A percentile compares a stretch with the other conserved stretches of the same genome.
Evolutionary conservation across 805 yeast genomes (phyloP).

Genomic region (Ogataea nakhonphanomensis): DNA sequence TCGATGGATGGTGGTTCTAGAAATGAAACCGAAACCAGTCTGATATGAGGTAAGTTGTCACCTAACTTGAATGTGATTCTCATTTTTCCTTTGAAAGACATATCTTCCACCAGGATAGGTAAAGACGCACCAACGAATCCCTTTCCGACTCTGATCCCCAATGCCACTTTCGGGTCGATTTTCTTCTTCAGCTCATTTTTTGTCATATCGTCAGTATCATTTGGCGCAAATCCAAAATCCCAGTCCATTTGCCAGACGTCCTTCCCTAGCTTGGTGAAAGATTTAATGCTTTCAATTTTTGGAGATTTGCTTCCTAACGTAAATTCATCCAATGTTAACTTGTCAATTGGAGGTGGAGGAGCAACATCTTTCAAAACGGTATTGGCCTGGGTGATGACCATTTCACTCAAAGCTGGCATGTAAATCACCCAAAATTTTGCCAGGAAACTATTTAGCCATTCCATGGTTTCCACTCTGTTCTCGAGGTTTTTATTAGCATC

Average conservation of each 20-base stretch:
- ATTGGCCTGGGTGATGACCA: slow-evolving; percentile 68
- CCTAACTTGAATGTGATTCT: slow-evolving; percentile 59
- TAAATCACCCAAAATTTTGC: slow-evolving; percentile 85
- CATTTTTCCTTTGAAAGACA: slow-evolving; percentile 71
- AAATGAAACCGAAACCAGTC: slow-evolving; percentile 64
- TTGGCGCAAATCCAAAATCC: slow-evolving; percentile 78
- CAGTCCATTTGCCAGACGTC: slow-evolving; percentile 79
- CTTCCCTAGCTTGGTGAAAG: slow-evolving; percentile 66
- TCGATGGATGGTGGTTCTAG: slow-evolving; percentile 77
- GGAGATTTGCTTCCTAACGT: slow-evolving; percentile 83
- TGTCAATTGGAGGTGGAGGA: slow-evolving; percentile 82
- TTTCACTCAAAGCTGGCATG: slow-evolving; percentile 80
- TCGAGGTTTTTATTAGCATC: slow-evolving; percentile 62
- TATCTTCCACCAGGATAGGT: slow-evolving; percentile 78
- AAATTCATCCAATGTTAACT: slow-evolving; percentile 68
- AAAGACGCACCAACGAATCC: slow-evolving; percentile 72
- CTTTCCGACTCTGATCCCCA: slow-evolving; percentile 79
- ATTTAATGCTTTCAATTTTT: slow-evolving; percentile 63
- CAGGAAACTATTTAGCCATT: slow-evolving; percentile 75
- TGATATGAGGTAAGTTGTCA: slow-evolving; percentile 73
- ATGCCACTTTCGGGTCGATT: slow-evolving; percentile 74
- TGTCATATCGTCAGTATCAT: slow-evolving; percentile 81
- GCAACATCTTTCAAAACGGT: slow-evolving; percentile 64
- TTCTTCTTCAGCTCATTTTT: slow-evolving; percentile 66
- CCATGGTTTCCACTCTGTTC: slow-evolving; percentile 66